phyloP scores from a whole-genome alignment of 1,284 basidiomycete species.

The Sporisorium sorghi region DNA sequence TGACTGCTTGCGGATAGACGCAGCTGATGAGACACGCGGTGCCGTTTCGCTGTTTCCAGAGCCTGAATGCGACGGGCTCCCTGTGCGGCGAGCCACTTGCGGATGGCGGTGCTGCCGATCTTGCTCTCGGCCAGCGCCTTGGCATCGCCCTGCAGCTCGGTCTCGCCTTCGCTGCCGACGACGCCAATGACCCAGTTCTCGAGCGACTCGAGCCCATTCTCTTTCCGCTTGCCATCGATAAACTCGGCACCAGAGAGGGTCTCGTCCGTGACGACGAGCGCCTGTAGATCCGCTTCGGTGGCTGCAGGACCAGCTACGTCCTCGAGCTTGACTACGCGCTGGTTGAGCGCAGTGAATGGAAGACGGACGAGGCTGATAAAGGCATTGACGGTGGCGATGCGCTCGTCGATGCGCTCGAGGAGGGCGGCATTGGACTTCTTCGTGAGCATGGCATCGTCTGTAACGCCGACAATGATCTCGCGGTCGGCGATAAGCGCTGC shows the following conservation, averaged over 20 bases:
- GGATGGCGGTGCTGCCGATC: conserved; percentile 66
- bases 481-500: conserved; percentile 81
- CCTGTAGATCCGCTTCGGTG: conserved; percentile 55
- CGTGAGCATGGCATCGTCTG: conserved; percentile 79
- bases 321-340: conserved; percentile 56
- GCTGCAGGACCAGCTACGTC: conserved; percentile 67
- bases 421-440: conserved; percentile 80
- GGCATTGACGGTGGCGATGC: conserved; percentile 55
- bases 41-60: conserved; percentile 27
- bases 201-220: conserved; percentile 50
- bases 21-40: conserved; percentile 24
- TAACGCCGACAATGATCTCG: conserved; percentile 88
- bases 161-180: conserved; percentile 58
- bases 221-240: conserved; percentile 53
- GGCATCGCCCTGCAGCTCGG: conserved; percentile 57
- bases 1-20: conserved; percentile 14
- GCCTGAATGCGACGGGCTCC: conserved; percentile 38
- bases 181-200: conserved; percentile 61
- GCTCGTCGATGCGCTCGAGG: conserved; percentile 76
- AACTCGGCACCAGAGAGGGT: conserved; percentile 60
- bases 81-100: conserved; percentile 54
- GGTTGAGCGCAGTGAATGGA: conserved; percentile 33
- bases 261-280: conserved; percentile 65
- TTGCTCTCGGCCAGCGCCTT: conserved; percentile 60
- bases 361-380: conserved; percentile 56